Conservation (phyloP, 345 rosid genomes). For the Eucalyptus guilfoylei region DNA sequence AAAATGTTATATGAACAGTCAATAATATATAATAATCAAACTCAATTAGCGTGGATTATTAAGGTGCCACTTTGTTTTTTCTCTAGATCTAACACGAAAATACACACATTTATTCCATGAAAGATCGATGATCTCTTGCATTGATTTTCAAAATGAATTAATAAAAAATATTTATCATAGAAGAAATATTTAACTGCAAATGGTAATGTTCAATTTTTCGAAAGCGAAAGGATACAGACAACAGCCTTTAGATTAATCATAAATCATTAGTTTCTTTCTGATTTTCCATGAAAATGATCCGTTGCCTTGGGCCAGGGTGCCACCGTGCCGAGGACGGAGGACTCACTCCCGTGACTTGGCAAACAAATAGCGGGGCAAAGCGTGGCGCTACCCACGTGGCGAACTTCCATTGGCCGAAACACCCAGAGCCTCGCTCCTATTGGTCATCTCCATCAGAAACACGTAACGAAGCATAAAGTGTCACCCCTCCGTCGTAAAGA, state of each 20-base stretch:
- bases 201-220: neutral
- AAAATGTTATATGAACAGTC: neutral
- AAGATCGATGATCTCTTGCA: neutral
- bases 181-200: no score
- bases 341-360: neutral
- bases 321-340: neutral
- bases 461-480: neutral
- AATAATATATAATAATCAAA: neutral
- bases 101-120: neutral
- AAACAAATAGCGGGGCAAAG: neutral
- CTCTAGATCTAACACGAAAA: neutral
- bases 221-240: neutral
- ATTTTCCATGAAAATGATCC: neutral
- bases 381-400: neutral
- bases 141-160: neutral
- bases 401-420: neutral
- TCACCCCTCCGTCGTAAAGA: neutral
- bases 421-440: neutral
- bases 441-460: neutral
- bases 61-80: neutral
- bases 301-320: neutral
- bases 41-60: accelerated
- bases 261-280: neutral
- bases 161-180: neutral
- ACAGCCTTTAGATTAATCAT: neutral